Percentiles rank a stretch among this genome's conserved stretches.
Conservation (phyloP, 805 yeast genomes). For the Suhomyces tanzawaensis region DNA sequence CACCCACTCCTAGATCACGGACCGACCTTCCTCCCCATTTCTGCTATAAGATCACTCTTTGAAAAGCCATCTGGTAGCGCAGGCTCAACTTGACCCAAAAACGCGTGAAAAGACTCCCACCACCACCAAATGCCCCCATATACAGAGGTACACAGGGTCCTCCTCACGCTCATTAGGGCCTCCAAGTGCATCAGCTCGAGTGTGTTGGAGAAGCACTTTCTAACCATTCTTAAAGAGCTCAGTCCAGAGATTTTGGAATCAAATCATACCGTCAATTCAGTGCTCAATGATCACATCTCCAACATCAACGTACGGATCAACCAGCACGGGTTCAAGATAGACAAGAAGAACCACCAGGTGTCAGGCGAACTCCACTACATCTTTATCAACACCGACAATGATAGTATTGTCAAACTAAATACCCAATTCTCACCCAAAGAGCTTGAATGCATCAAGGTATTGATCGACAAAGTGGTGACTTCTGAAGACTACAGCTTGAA, state of each 20-base stretch:
- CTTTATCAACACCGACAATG: conserved; percentile 40
- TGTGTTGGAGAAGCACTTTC: conserved; percentile 22
- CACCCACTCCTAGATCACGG: no score
- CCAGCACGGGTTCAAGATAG: conserved; percentile 43
- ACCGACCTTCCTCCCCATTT: no score
- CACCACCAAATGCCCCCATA: not conserved
- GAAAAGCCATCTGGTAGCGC: no score
- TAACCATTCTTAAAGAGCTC: conserved; percentile 9
- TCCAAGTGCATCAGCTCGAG: conserved; percentile 20
- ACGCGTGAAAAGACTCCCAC: no score
- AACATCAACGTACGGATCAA: conserved; percentile 31
- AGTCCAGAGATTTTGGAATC: conserved; percentile 2
- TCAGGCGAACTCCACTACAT: conserved; percentile 31
- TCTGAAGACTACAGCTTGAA: conserved; percentile 36
- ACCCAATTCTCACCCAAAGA: conserved; percentile 37
- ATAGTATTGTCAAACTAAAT: conserved; percentile 40
- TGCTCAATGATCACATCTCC: conserved; percentile 20
- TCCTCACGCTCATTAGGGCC: conserved; percentile 32
- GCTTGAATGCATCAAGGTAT: conserved; percentile 40
- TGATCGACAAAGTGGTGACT: conserved; percentile 48
- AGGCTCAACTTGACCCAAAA: no score
- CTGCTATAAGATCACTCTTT: no score
- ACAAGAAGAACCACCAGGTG: conserved; percentile 35
- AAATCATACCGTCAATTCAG: conserved; percentile 3
- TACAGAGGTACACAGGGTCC: conserved; percentile 10